Conservation (phyloP, 2,329 filamentous ascomycete species). For the Hirsutella thompsonii region DNA sequence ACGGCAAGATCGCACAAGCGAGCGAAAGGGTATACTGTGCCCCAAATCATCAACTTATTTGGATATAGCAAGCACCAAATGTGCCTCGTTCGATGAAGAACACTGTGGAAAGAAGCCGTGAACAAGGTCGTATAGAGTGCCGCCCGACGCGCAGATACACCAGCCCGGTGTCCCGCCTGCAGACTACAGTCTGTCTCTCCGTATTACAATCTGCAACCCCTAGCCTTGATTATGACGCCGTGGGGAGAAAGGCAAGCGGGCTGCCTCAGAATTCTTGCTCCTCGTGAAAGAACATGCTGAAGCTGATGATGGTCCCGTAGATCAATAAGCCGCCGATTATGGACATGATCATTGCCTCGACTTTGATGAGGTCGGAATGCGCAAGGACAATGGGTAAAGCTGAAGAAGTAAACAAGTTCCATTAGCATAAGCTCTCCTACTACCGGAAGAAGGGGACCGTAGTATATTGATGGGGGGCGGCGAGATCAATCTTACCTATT, state of each 20-base stretch:
- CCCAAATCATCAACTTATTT: neutral
- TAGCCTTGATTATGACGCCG: no score
- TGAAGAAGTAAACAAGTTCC: slow-evolving; percentile 21
- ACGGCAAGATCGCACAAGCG: neutral
- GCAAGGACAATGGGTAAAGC: slow-evolving; percentile 81
- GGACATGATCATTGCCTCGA: slow-evolving; percentile 89
- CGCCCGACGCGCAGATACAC: no score
- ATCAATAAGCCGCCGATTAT: slow-evolving; percentile 86
- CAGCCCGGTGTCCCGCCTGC: no score
- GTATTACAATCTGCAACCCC: neutral
- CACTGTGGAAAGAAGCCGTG: neutral
- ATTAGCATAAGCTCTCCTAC: no score
- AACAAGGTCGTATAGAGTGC: no score
- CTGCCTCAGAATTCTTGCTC: slow-evolving; percentile 75
- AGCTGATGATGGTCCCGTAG: slow-evolving; percentile 96
- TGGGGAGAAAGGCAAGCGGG: neutral
- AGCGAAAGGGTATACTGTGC: neutral
- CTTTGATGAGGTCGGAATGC: slow-evolving; percentile 69
- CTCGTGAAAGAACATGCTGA: slow-evolving; percentile 96
- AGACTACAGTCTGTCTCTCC: no score
- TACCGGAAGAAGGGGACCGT: no score
- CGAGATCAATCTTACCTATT: slow-evolving; percentile 54
- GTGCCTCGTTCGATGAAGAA: neutral
- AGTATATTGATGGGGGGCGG: no score
- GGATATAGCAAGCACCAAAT: neutral